Percentiles rank a stretch among this genome's conserved stretches.
These are phyloP conservation scores for Misopates orontium DNA, from an alignment of 257 asterid species.

Conservation along the genomic window DNA sequence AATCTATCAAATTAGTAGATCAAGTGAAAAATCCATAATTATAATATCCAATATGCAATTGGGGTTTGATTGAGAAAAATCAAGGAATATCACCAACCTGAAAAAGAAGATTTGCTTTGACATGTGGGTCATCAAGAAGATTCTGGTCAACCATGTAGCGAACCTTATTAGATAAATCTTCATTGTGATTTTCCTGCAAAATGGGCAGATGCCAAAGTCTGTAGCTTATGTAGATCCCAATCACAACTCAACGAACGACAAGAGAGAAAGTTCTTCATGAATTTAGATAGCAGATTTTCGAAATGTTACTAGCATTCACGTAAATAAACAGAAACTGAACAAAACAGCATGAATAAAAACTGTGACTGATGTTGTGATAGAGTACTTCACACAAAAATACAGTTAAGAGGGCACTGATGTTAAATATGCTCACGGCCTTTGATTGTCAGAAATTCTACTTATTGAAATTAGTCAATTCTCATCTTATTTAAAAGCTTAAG, in stretches of 20 bases:
- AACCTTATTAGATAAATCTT: conserved; percentile 68
- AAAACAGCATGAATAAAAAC: no score
- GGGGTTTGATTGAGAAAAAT: conserved; percentile 13
- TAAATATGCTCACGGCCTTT: no score
- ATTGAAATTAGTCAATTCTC: no score
- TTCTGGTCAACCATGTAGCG: conserved; percentile 72
- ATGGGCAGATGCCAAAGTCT: conserved; percentile 16
- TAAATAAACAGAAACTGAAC: background rate
- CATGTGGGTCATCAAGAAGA: conserved; percentile 96
- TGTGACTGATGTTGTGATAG: no score
- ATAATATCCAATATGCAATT: conserved; percentile 5
- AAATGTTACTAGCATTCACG: no score
- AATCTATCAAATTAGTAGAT: conserved; percentile 9
- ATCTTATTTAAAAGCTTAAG: no score
- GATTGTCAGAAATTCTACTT: no score
- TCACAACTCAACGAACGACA: background rate
- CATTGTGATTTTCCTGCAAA: conserved; percentile 78
- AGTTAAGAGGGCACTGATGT: no score
- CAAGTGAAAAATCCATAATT: conserved; percentile 8
- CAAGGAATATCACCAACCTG: conserved; percentile 56
- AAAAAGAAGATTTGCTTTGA: conserved; percentile 91
- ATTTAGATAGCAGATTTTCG: no score
- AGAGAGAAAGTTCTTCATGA: background rate
- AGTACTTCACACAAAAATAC: no score
- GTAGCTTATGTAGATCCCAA: conserved; percentile 3